Percentiles rank a stretch among this genome's conserved stretches.
Evolutionary conservation across 805 yeast species (phyloP).

Genomic region (Kodamaea kakaduensis): DNA sequence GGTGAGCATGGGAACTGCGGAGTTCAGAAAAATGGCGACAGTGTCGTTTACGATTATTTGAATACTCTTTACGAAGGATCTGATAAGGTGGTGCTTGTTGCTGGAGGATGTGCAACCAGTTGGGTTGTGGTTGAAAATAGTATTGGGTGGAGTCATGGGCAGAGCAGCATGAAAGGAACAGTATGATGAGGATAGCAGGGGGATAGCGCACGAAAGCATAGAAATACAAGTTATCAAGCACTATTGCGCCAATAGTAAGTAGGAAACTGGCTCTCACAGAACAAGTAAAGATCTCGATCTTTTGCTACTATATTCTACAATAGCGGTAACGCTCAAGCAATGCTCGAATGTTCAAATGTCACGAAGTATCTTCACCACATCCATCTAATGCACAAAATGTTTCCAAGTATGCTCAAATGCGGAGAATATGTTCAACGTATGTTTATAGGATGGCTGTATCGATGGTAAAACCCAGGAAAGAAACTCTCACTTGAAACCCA

Average conservation of each 20-base stretch:
- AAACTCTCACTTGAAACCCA: conserved; percentile 7
- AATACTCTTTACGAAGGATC: conserved; percentile 28
- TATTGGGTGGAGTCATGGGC: too few species aligned
- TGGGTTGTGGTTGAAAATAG: conserved; percentile 43
- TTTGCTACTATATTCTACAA: too few species aligned
- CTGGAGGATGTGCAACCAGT: conserved; percentile 67
- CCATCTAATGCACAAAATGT: conserved; percentile 50
- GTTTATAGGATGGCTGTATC: conserved; percentile 66
- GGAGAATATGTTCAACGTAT: conserved; percentile 78
- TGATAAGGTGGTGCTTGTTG: conserved; percentile 27
- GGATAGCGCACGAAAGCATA: too few species aligned
- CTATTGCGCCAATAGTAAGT: too few species aligned
- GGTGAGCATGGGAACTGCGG: conserved; percentile 99
- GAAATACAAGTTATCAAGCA: too few species aligned
- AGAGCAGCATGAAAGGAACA: too few species aligned
- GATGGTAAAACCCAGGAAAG: conserved; percentile 20
- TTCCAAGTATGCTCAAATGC: conserved; percentile 45
- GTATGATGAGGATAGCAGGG: too few species aligned
- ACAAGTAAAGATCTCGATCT: too few species aligned
- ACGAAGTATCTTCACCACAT: conserved; percentile 73
- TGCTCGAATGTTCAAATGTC: conserved; percentile 47
- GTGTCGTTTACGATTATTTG: conserved; percentile 34
- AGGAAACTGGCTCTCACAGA: too few species aligned
- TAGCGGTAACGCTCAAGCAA: too few species aligned
- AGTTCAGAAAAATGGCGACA: conserved; percentile 13